Percentiles rank a stretch among this genome's conserved stretches.
phyloP scores from a whole-genome alignment of 345 rosid species.

The Eucalyptus camaldulensis region DNA sequence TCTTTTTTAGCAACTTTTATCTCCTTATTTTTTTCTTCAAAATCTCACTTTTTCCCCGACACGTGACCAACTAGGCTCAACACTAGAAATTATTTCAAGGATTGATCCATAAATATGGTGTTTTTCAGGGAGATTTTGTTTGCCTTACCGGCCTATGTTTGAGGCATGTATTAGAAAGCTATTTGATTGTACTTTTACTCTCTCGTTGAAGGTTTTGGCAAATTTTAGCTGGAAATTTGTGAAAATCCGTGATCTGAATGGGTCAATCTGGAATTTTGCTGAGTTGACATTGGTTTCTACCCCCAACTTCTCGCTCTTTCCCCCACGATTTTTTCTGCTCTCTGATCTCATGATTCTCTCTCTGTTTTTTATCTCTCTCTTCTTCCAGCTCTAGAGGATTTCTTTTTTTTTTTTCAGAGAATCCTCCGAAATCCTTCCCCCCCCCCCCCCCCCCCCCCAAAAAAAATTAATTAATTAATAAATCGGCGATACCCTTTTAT shows the following conservation, averaged over 20 bases:
- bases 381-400: not conserved
- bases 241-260: not conserved
- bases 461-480: too few species aligned
- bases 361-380: too few species aligned
- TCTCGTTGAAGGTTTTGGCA: not conserved
- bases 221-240: not conserved
- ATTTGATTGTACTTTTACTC: not conserved
- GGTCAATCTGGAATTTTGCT: not conserved
- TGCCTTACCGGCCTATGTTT: not conserved
- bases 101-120: not conserved
- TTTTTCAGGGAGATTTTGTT: not conserved
- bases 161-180: not conserved
- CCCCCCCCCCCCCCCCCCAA: accelerated
- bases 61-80: accelerated
- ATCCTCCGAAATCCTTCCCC: not conserved
- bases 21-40: not conserved
- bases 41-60: not conserved
- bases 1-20: not conserved
- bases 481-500: not conserved
- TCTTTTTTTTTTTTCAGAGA: not conserved
- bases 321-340: not conserved
- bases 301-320: not conserved
- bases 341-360: too few species aligned
- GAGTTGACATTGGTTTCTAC: not conserved
- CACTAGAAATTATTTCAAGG: not conserved